Conservation (phyloP, 257 asterid genomes). For the Penstemon davidsonii region DNA sequence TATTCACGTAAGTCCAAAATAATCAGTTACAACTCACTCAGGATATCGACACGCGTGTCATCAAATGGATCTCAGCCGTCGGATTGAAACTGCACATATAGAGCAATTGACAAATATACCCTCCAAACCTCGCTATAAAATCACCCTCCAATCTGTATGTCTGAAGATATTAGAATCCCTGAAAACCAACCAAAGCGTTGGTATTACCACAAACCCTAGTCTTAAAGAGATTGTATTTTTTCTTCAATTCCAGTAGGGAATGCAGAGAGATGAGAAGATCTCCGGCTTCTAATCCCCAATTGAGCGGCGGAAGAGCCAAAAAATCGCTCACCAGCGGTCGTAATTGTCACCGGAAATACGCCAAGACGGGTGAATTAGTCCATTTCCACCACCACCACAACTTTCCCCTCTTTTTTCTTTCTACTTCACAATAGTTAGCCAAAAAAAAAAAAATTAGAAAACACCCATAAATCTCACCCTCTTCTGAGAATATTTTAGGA, state of each 20-base stretch:
- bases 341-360: constrained; percentile 85
- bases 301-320: constrained; percentile 38
- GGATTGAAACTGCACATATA: constrained; percentile 11
- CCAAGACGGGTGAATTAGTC: constrained; percentile 64
- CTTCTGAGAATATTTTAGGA: background rate
- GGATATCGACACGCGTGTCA: constrained; percentile 28
- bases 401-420: background rate
- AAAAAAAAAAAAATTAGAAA: background rate
- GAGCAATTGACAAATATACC: constrained; percentile 28
- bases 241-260: constrained; percentile 44
- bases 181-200: background rate
- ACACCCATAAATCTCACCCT: background rate
- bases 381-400: background rate
- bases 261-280: constrained; percentile 75
- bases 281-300: constrained; percentile 44
- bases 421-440: background rate
- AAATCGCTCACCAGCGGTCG: constrained; percentile 53
- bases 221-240: background rate
- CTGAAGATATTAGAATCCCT: too few relatives aligned
- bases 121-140: constrained; percentile 24
- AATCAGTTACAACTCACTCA: background rate
- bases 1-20: constrained; percentile 24
- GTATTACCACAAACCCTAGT: background rate
- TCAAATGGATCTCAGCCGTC: background rate
- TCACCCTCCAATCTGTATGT: too few relatives aligned